phyloP scores from a whole-genome alignment of 495 filamentous ascomycete species.

The Chaetomium tenue region DNA sequence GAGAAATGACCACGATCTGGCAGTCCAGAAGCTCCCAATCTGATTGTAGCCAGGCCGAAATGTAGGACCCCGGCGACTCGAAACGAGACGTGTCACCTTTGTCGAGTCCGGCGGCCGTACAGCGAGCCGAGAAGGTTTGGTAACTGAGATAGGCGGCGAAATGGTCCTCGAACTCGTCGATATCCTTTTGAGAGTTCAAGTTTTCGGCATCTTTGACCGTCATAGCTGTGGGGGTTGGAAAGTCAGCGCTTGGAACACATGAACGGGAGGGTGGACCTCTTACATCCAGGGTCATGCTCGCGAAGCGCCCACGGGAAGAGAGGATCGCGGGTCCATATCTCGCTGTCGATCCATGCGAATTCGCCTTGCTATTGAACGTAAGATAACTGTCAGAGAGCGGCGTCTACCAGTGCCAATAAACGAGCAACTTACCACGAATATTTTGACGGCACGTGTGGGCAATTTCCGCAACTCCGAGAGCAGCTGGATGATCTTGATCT shows the following conservation, averaged over 20 bases:
- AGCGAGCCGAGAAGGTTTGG: neutral
- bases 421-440: neutral
- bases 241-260: neutral
- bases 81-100: neutral
- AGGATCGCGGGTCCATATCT: slow-evolving; percentile 4
- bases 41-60: neutral
- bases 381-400: neutral
- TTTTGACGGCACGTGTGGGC: neutral
- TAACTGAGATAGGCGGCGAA: neutral
- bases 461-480: neutral
- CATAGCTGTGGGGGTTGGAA: neutral
- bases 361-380: neutral
- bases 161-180: neutral
- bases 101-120: neutral
- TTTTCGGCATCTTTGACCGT: neutral
- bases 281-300: neutral
- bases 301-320: neutral
- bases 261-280: neutral
- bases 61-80: neutral
- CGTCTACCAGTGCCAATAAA: neutral
- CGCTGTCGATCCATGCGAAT: slow-evolving; percentile 4
- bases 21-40: neutral
- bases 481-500: slow-evolving; percentile 10
- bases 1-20: neutral
- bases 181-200: neutral